Percentiles rank a stretch among this genome's conserved stretches.
Conservation (phyloP, 1,139 yeast species). For the Blastobotrys raffinosifermentans region DNA sequence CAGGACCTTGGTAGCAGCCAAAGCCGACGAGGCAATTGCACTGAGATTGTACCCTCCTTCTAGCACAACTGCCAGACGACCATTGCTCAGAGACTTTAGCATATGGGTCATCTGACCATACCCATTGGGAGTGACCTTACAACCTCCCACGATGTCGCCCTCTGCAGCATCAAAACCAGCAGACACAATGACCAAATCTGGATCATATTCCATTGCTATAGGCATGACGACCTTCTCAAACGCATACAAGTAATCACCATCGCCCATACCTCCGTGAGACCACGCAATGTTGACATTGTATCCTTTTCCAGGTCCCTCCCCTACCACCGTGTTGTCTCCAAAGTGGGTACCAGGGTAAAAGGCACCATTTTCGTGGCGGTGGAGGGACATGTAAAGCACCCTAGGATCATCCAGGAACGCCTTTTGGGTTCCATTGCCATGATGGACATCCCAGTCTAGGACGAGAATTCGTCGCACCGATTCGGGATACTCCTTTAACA, state of each 20-base stretch:
- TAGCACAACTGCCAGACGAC: constrained; percentile 79
- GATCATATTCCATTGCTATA: constrained; percentile 79
- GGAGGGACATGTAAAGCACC: constrained; percentile 84
- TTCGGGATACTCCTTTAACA: constrained; percentile 79
- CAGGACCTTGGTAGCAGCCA: constrained; percentile 85
- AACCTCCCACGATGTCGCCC: constrained; percentile 97
- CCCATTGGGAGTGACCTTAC: constrained; percentile 92
- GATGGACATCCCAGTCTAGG: constrained; percentile 97
- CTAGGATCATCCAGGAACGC: constrained; percentile 86
- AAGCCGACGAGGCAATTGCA: constrained; percentile 82
- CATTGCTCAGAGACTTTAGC: constrained; percentile 81
- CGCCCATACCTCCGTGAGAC: constrained; percentile 90
- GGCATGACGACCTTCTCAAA: constrained; percentile 87
- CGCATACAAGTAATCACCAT: constrained; percentile 93
- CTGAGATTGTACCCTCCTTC: constrained; percentile 97
- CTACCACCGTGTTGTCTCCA: constrained; percentile 74
- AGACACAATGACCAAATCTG: constrained; percentile 87
- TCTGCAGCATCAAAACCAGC: constrained; percentile 99
- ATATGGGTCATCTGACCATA: constrained; percentile 95
- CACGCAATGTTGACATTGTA: constrained; percentile 88
- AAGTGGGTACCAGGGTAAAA: constrained; percentile 90
- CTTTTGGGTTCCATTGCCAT: constrained; percentile 96
- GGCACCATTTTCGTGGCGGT: constrained; percentile 85
- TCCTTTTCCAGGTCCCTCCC: constrained; percentile 84
- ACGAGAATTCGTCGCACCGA: constrained; percentile 77